Conservation (phyloP, 257 asterid species). For the Solanum tarijense region DNA sequence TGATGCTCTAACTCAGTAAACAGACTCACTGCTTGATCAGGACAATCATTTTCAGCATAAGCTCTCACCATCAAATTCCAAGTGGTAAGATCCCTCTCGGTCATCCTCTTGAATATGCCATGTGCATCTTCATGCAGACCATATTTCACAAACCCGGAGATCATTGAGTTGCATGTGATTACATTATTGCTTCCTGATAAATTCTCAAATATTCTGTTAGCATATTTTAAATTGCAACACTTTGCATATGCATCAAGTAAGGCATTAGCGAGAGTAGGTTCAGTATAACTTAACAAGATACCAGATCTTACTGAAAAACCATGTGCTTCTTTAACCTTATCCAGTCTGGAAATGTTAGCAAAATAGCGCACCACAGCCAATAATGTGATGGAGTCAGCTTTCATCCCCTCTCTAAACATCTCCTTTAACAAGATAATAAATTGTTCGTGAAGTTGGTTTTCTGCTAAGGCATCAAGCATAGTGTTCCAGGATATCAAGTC, state of each 20-base stretch:
- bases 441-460: conserved; percentile 27
- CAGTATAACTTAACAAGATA: conserved; percentile 20
- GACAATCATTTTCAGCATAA: conserved; percentile 46
- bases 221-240: conserved; percentile 47
- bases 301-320: conserved; percentile 45
- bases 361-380: conserved; percentile 39
- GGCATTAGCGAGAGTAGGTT: conserved; percentile 56
- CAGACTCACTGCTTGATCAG: conserved; percentile 40
- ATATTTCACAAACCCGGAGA: conserved; percentile 40
- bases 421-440: conserved; percentile 33
- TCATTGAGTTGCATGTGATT: conserved; percentile 55
- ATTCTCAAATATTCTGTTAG: conserved; percentile 37
- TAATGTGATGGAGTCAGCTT: conserved; percentile 58
- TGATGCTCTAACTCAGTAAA: conserved; percentile 40
- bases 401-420: conserved; percentile 44
- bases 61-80: conserved; percentile 71
- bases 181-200: conserved; percentile 42
- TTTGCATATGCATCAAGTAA: conserved; percentile 77
- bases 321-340: conserved; percentile 63
- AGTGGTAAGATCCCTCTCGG: conserved; percentile 50
- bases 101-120: conserved; percentile 39
- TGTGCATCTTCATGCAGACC: conserved; percentile 39
- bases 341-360: conserved; percentile 20
- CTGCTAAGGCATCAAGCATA: conserved; percentile 55
- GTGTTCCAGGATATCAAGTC: conserved; percentile 83